Evolutionary conservation across 2,329 filamentous ascomycete genomes (phyloP).

Genomic region (Aspergillus texensis): DNA sequence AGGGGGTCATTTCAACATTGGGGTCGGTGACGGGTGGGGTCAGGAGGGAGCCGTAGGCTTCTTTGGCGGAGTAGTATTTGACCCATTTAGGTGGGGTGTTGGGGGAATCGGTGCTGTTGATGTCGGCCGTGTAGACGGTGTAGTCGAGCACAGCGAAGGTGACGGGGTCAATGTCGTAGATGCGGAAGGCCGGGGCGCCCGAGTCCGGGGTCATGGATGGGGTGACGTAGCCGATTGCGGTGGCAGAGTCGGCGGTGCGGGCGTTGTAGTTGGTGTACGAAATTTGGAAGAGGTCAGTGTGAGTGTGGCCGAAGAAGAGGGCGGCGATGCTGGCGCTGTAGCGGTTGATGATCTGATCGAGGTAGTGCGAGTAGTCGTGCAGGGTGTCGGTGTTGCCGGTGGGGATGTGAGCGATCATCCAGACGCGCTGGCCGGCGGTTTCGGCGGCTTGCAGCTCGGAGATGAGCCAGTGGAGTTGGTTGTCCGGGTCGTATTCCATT

Average conservation of each 20-base stretch:
- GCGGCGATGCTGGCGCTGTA: conserved; percentile 58
- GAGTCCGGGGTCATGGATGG: conserved; percentile 59
- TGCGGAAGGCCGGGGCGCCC: conserved; percentile 59
- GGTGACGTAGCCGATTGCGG: conserved; percentile 56
- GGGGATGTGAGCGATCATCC: conserved; percentile 62
- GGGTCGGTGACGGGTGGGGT: conserved; percentile 45
- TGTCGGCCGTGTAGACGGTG: conserved; percentile 59
- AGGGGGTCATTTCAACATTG: conserved; percentile 53
- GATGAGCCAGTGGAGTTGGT: conserved; percentile 58
- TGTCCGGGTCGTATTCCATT: conserved; percentile 55
- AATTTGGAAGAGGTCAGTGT: conserved; percentile 60
- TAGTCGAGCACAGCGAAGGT: conserved; percentile 60
- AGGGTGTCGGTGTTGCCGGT: conserved; percentile 55
- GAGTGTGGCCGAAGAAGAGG: conserved; percentile 62
- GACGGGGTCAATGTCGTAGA: conserved; percentile 61
- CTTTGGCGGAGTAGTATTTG: conserved; percentile 60
- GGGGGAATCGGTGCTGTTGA: conserved; percentile 36
- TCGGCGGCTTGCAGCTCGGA: conserved; percentile 58
- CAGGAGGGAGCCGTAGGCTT: conserved; percentile 54
- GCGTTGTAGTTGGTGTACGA: conserved; percentile 54
- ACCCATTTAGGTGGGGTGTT: conserved; percentile 50
- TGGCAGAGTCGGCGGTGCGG: conserved; percentile 48
- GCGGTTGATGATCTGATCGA: conserved; percentile 57
- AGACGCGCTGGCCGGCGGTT: conserved; percentile 55
- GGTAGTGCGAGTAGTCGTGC: conserved; percentile 55